Evolutionary conservation across 768 basidiomycete species (phyloP), one percentile per base, ranked within the genome.

Genomic region (Mrakia frigida): DNA sequence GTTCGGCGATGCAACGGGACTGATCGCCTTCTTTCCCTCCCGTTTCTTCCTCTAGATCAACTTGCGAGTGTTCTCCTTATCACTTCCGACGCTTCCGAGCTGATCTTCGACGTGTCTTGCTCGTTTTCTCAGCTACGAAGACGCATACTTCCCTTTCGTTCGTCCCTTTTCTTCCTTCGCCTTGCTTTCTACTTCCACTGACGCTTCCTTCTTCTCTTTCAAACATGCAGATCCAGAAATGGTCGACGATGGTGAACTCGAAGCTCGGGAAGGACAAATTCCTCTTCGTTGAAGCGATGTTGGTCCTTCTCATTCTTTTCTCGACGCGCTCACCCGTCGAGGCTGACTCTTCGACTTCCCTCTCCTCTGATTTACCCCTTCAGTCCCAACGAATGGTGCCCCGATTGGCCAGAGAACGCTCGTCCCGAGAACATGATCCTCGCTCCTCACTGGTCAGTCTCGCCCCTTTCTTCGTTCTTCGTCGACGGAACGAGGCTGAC

Each of bases 331-430:
- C 16, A 50, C 11, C 5, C 18, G 46, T n/a, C 18, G 14, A 50
- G 5, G 13, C 46, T 50, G 46, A 50, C 46, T 50, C 46, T 50
- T 50, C 46, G 2, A 18, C n/a, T n/a, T 21, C 13, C 46, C 18
- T 2, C 46, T 21, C 21, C 46, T 50, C n/a, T 50, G 16, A 13
- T 14, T 43, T 14, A 43, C 3, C 43, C 43, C 16, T n/a, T 18
- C 46, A 50, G 46, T 78, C 96, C 97, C 10, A 99, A 99, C 80
- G 96, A 99, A 92, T 91, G 90, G 80, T 94, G 93, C 0, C 79
- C 87, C 1, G 88, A 88, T 0, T 97, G 92, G 90, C 91, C 90
- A 0, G 83, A 86, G 63, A 88, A 90, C 73, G 85, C 86, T 46
- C 88, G 87, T 53, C 86, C 90, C 18, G 82, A 84, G 2, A 89